phyloP scores from a whole-genome alignment of 2,329 filamentous ascomycete genomes.

The Penicillium sp. region DNA sequence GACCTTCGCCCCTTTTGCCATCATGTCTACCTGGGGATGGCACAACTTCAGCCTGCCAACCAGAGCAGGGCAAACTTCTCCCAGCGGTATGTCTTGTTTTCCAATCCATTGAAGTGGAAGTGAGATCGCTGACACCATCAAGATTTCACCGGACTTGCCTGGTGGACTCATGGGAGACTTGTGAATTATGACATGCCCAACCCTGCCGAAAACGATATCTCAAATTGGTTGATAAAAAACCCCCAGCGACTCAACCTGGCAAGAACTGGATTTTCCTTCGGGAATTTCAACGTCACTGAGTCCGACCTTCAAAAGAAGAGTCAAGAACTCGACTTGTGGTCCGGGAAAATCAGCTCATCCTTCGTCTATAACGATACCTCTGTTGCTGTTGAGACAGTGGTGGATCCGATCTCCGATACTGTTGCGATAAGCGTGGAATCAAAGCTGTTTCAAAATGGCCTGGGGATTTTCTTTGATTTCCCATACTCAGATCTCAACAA shows the following conservation, averaged over 20 bases:
- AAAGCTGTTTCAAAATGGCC: not conserved
- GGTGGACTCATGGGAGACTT: not conserved
- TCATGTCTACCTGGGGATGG: constrained; percentile 50
- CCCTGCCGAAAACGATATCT: not conserved
- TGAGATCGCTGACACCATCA: not conserved
- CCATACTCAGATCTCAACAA: constrained; percentile 53
- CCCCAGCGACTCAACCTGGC: not conserved
- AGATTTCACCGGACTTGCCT: not conserved
- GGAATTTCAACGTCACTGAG: not conserved
- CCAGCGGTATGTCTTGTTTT: not conserved
- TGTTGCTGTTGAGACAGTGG: not conserved
- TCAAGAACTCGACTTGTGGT: not conserved
- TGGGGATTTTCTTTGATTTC: constrained; percentile 53
- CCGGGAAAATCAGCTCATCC: not conserved
- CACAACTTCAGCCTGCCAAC: constrained; percentile 49
- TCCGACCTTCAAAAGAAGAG: not conserved
- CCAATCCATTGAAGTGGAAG: not conserved
- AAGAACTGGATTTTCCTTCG: not conserved
- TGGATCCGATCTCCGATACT: not conserved
- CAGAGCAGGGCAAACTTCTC: constrained; percentile 22
- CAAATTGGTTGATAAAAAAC: not conserved
- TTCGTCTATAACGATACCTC: not conserved
- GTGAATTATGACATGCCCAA: not conserved
- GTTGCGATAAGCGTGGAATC: not conserved
- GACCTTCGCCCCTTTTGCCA: constrained; percentile 47